Base-by-base conservation (phyloP, 225 moss, liverwort and hornwort species). In the Physcomitrium patens region DNA sequence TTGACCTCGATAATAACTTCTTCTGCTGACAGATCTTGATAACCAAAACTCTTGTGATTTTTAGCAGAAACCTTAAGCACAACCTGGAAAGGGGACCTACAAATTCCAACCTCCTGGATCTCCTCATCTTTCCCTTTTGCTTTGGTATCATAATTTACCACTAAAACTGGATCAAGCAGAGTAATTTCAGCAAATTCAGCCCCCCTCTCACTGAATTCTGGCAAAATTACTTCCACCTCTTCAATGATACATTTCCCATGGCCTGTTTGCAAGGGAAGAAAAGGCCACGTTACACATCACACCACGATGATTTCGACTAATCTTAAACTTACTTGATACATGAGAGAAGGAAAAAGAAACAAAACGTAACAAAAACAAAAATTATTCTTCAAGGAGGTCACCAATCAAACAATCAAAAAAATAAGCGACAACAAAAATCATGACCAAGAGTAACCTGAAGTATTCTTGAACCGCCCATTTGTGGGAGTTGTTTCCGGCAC, bases 121-220 rank as follows among this genome's bases (percentile, higher is more conserved):
- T 77, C 61, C 31, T 84, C 77, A 22, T 64, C 77, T 63, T 82
- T 79, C 27, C 74, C 67, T 55, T 84, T 75, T 59, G 53, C 77
- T 37, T 72, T 73, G 70, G 47, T 57, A 67, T 78, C 74, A 75
- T 78, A 82, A 59, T 67, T 76, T 53, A 62, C 55, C 49, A 72
- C 22, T 64, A 70, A 27, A 76, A 74, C 53, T 71, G 76, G 73
- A 79, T 86, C 64, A 60, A 81, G 70, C 26, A 89, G 85, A 52
- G 73, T 1, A 58, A 89, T 72, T 67, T 89, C 89, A 74, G 85
- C 89, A 83, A 89, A 76, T 67, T 75, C 79, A 44, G 86, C 57
- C 43, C 79, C 83, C 67, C 64, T 73, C 28, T 82, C 81, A 71
- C 57, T 73, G 60, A 42, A 53, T 66, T 79, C 83, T 63, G 74